Evolutionary conservation across 148 eudicot species (phyloP).

Genomic region (Oxyria digyna): DNA sequence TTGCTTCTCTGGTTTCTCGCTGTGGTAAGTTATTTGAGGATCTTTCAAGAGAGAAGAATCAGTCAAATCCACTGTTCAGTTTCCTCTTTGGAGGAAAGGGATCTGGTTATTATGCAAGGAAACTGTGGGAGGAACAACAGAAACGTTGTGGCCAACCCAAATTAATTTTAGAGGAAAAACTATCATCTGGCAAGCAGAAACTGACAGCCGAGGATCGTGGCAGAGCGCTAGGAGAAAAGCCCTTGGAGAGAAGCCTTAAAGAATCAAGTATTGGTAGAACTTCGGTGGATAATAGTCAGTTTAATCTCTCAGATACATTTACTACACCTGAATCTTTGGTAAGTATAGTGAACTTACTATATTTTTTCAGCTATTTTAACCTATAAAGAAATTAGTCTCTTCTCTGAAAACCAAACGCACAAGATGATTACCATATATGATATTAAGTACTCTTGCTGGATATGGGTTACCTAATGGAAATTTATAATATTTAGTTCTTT

Average conservation of each 20-base stretch:
- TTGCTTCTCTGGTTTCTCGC: conserved; percentile 84
- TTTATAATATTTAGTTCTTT: not conserved
- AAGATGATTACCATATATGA: not conserved
- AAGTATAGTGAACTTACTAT: conserved; percentile 25
- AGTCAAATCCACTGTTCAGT: conserved; percentile 63
- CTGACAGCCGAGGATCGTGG: conserved; percentile 91
- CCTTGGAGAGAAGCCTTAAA: conserved; percentile 47
- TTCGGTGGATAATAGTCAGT: conserved; percentile 25
- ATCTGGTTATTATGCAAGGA: conserved; percentile 69
- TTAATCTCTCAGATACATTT: conserved; percentile 68
- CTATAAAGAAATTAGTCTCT: not conserved
- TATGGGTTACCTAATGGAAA: not conserved
- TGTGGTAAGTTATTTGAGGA: conserved; percentile 90
- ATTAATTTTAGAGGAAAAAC: conserved; percentile 33
- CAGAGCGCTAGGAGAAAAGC: conserved; percentile 70
- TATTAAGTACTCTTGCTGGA: not conserved
- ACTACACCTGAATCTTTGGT: conserved; percentile 70
- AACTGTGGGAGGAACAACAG: conserved; percentile 84
- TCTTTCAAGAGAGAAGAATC: conserved; percentile 76
- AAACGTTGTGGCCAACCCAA: conserved; percentile 40
- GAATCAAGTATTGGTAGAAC: conserved; percentile 25
- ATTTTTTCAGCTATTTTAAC: not conserved
- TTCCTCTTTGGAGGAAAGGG: conserved; percentile 85
- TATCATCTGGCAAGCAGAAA: conserved; percentile 32
- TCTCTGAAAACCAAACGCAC: not conserved